Percentiles rank a stretch among this genome's conserved stretches.
Conservation (phyloP, 495 filamentous ascomycete genomes). For the Aspergillus leporis region DNA sequence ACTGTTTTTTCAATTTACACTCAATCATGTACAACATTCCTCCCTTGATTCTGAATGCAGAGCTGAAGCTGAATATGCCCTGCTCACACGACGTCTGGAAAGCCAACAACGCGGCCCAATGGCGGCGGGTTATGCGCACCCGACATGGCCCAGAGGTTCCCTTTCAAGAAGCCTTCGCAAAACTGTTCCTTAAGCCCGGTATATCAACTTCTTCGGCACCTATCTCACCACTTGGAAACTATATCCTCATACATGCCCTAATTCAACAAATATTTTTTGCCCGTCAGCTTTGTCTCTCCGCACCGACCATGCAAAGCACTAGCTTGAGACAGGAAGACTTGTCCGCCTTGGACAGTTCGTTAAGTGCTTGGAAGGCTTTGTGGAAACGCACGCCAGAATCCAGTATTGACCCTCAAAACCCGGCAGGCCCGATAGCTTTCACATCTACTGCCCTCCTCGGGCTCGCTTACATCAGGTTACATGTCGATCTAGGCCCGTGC, state of each 20-base stretch:
- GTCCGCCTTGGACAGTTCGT: slow-evolving; percentile 41
- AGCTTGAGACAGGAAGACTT: slow-evolving; percentile 49
- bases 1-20: slow-evolving; percentile 57
- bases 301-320: slow-evolving; percentile 43
- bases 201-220: slow-evolving; percentile 50
- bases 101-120: slow-evolving; percentile 45
- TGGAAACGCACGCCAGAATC: slow-evolving; percentile 56
- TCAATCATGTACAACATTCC: slow-evolving; percentile 57
- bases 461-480: slow-evolving; percentile 53
- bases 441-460: slow-evolving; percentile 56
- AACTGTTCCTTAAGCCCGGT: slow-evolving; percentile 43
- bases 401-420: slow-evolving; percentile 53
- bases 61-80: slow-evolving; percentile 52
- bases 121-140: slow-evolving; percentile 41
- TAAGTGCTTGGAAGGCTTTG: slow-evolving; percentile 52
- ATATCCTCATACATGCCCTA: slow-evolving; percentile 55
- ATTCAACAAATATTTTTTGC: slow-evolving; percentile 56
- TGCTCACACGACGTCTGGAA: slow-evolving; percentile 54
- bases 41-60: slow-evolving; percentile 51
- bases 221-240: slow-evolving; percentile 54
- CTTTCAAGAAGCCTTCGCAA: slow-evolving; percentile 52
- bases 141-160: slow-evolving; percentile 39
- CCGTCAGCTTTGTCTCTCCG: slow-evolving; percentile 48
- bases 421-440: slow-evolving; percentile 55
- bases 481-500: slow-evolving; percentile 48